A percentile compares a stretch with the other conserved stretches of the same genome.
Evolutionary conservation across 768 basidiomycete species (phyloP).

Genomic region (Asterophora lycoperdoides): DNA sequence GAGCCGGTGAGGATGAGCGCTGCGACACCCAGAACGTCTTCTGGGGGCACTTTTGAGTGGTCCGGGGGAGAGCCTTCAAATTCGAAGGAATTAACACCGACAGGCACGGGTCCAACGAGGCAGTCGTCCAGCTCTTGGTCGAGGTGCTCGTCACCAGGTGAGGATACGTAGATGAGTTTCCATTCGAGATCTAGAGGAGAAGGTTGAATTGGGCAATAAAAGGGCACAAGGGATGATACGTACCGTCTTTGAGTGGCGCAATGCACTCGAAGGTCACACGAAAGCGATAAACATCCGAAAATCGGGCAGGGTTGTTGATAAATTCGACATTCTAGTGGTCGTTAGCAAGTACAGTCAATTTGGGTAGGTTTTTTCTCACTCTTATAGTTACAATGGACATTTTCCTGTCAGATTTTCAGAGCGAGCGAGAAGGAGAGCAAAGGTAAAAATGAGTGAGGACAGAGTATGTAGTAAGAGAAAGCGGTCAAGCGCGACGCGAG

Average conservation of each 20-base stretch:
- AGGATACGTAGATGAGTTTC: constrained; percentile 96
- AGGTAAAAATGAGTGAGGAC: constrained; percentile 1
- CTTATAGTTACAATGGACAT: constrained; percentile 74
- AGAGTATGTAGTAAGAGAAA: not conserved
- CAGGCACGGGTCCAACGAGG: constrained; percentile 94
- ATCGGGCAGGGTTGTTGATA: constrained; percentile 89
- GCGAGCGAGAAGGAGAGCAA: not conserved
- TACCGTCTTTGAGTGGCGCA: constrained; percentile 84
- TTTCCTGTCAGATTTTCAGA: constrained; percentile 6
- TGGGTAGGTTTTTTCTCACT: constrained; percentile 30
- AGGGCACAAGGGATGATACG: constrained; percentile 10
- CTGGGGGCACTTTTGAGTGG: constrained; percentile 76
- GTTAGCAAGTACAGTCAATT: not conserved
- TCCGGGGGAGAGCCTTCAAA: constrained; percentile 87
- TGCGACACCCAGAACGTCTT: constrained; percentile 93
- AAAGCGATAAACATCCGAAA: constrained; percentile 88
- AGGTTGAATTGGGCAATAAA: not conserved
- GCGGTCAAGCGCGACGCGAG: constrained; percentile 18
- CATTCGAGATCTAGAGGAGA: constrained; percentile 81
- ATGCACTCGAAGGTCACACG: constrained; percentile 98
- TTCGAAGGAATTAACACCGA: constrained; percentile 96
- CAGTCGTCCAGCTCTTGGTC: constrained; percentile 98
- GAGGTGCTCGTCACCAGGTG: constrained; percentile 82
- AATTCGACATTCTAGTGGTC: constrained; percentile 72
- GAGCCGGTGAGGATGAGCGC: constrained; percentile 96